Base-by-base conservation (phyloP, 1,139 yeast genomes). In the Suhomyces atakaporum region DNA sequence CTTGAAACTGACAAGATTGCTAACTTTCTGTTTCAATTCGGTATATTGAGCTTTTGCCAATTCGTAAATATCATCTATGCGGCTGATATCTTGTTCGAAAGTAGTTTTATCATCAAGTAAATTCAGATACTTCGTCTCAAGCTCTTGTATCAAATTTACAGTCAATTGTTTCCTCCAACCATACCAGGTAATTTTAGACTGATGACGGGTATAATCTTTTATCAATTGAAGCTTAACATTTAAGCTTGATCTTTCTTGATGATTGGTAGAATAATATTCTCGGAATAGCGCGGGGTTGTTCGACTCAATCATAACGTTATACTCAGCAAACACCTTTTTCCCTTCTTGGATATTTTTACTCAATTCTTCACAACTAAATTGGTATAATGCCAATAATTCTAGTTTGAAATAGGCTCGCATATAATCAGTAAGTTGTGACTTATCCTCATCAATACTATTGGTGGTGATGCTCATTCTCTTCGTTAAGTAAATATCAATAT, bases 131-230 rank as follows among this genome's bases (percentile, higher is more conserved):
- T 60, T 67, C 25, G 53, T 55, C 20, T 59, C 54, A 25, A 75
- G 53, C 32, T 68, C 75, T 16, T 54, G 54, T 25, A 68, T 47
- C 15, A 77, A 58, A 33, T 58, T 66, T 41, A 45, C 41, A 1
- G 73, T 57, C 27, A 77, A 55, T 41, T 73, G 73, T n/a, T 62
- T 55, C 43, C 83, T 56, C 84, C 84, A 79, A 26, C 64, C 70
- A 47, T 76, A 77, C 84, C 84, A 79, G 1, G 73, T 71, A 15
- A 66, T 67, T 39, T 64, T 69, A 3, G 83, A 76, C 48, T 73
- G 73, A 26, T 63, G 66, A 22, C 81, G 62, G 3, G 82, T 64
- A 41, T 55, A 69, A 34, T 74, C 78, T 50, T 75, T 76, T 35
- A 77, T 56, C 18, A 69, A 51, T 26, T 66, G 70, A 34, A 79